Percentiles rank a stretch among this genome's conserved stretches.
Evolutionary conservation across 73 alveolate species (phyloP).

Genomic region (Stentor coeruleus): DNA sequence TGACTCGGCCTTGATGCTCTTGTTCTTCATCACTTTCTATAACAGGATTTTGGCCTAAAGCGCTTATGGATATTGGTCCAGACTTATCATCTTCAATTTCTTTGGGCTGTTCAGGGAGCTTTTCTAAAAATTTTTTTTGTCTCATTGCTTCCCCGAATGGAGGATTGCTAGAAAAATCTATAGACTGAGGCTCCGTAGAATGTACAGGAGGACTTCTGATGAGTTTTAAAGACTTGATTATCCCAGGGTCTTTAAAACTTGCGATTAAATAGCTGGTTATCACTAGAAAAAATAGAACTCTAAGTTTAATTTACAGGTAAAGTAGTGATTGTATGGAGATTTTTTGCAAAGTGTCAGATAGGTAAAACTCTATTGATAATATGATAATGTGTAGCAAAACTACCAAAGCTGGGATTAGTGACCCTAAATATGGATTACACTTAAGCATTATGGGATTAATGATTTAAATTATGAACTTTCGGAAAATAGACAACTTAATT

Average conservation of each 20-base stretch:
- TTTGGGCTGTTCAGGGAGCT: not conserved
- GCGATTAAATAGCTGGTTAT: not conserved
- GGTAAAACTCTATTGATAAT: too few species aligned
- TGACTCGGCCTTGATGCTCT: not conserved
- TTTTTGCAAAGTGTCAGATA: too few species aligned
- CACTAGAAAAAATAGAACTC: not conserved
- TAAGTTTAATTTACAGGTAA: not conserved
- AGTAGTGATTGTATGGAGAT: not conserved
- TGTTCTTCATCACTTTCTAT: conserved; percentile 17
- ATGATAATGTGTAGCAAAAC: too few species aligned
- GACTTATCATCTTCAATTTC: conserved; percentile 21
- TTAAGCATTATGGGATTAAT: too few species aligned
- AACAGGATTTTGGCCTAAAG: conserved; percentile 13
- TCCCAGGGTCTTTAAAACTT: conserved; percentile 18
- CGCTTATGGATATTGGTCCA: conserved; percentile 15
- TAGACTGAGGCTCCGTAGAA: not conserved
- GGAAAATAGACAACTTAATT: too few species aligned
- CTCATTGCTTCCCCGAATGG: not conserved
- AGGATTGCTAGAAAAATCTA: not conserved
- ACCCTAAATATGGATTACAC: too few species aligned
- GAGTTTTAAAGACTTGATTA: not conserved
- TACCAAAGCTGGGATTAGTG: too few species aligned
- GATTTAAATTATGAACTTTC: too few species aligned
- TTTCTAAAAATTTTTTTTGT: not conserved
- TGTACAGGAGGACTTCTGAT: not conserved